A percentile compares a stretch with the other conserved stretches of the same genome.
phyloP scores from a whole-genome alignment of 345 rosid genomes.

The Cardamine resedifolia region DNA sequence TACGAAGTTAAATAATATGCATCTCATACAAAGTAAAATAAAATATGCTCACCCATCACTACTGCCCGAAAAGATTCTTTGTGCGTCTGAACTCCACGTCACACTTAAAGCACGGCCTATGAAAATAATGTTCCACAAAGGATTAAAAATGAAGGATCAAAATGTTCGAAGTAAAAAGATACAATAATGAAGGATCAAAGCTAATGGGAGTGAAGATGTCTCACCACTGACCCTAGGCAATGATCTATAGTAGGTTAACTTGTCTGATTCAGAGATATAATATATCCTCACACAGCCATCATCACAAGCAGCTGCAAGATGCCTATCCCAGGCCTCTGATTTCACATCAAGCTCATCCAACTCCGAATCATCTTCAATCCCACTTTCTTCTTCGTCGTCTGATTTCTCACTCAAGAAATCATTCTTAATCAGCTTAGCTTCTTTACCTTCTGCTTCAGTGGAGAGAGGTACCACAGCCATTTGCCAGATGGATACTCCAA shows the following conservation, averaged over 20 bases:
- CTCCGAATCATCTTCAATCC: conserved; percentile 61
- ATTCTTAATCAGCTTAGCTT: conserved; percentile 47
- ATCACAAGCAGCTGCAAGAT: conserved; percentile 81
- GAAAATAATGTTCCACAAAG: conserved; percentile 30
- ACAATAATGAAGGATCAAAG: conserved; percentile 15
- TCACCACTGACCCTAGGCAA: conserved; percentile 98
- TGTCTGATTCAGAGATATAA: conserved; percentile 51
- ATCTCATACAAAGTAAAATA: neutral
- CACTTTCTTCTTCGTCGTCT: conserved; percentile 54
- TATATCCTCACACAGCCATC: conserved; percentile 87
- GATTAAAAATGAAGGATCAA: neutral
- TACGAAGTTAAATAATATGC: neutral
- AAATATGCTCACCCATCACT: conserved; percentile 81
- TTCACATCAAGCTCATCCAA: conserved; percentile 45
- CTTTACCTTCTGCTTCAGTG: conserved; percentile 33
- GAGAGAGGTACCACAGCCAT: conserved; percentile 66
- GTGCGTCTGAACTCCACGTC: conserved; percentile 68
- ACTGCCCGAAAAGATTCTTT: conserved; percentile 72
- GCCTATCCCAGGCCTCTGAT: conserved; percentile 41
- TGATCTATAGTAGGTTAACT: conserved; percentile 58
- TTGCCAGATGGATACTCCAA: conserved; percentile 91
- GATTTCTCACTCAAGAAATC: conserved; percentile 45
- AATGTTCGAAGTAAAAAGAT: conserved; percentile 3
- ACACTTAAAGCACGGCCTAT: conserved; percentile 83
- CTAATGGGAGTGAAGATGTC: conserved; percentile 42